Conservation (phyloP, 306 rosid genomes). For the Ormosia emarginata region DNA sequence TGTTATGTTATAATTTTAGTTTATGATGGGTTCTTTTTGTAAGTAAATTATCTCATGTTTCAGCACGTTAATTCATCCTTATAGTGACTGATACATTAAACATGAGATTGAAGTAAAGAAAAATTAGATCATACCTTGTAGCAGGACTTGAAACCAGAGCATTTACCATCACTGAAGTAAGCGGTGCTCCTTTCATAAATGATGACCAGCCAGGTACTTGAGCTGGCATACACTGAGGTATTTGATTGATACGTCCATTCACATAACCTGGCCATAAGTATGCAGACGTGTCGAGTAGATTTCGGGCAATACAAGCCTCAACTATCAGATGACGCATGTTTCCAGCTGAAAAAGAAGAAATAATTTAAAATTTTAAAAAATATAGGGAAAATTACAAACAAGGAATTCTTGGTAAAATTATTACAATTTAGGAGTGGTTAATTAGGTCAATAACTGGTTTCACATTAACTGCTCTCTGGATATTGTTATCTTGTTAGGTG, state of each 20-base stretch:
- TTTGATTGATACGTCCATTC: conserved; percentile 63
- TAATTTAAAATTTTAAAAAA: background rate
- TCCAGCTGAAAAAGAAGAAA: conserved; percentile 70
- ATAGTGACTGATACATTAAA: conserved; percentile 6
- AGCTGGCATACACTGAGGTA: conserved; percentile 74
- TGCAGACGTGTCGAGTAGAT: conserved; percentile 78
- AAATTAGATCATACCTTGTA: conserved; percentile 65
- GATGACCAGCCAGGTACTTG: conserved; percentile 90
- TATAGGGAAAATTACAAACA: background rate
- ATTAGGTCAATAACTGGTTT: background rate
- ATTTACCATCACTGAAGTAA: conserved; percentile 60
- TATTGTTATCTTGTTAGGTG: background rate
- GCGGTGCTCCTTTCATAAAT: conserved; percentile 76
- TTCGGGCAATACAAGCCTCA: conserved; percentile 93
- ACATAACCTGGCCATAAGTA: conserved; percentile 93
- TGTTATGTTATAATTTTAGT: conserved; percentile 9
- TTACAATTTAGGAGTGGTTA: background rate
- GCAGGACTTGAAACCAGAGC: conserved; percentile 88
- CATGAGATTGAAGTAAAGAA: conserved; percentile 4
- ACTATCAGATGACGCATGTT: conserved; percentile 91
- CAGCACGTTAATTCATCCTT: background rate
- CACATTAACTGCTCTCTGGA: background rate
- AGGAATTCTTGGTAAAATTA: background rate
- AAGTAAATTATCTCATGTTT: conserved; percentile 12
- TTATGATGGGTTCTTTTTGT: conserved; percentile 14